These are phyloP conservation scores for Plasmodium billcollinsi DNA, from an alignment of 169 alveolate species.

Conservation along the genomic window DNA sequence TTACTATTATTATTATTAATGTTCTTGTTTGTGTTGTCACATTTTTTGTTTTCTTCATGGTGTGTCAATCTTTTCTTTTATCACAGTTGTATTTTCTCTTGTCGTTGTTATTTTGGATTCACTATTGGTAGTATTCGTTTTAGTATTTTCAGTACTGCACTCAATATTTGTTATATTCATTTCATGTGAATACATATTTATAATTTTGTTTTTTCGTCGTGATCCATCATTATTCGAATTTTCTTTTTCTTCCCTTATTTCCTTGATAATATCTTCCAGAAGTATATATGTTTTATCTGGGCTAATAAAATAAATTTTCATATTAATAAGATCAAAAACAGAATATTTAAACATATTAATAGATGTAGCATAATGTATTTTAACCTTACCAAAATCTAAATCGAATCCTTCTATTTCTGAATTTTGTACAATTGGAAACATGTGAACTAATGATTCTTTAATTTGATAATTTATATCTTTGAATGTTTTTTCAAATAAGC, in stretches of 20 bases:
- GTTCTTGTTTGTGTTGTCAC: too few species aligned
- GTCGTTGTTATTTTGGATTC: background rate
- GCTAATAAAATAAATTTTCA: conserved; percentile 45
- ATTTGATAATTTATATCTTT: conserved; percentile 46
- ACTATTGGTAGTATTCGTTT: background rate
- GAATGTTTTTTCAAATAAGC: conserved; percentile 21
- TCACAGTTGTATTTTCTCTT: background rate
- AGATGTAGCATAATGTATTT: conserved; percentile 30
- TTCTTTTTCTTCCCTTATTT: conserved; percentile 25
- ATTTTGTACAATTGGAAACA: conserved; percentile 15
- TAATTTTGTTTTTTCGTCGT: background rate
- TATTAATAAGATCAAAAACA: conserved; percentile 39
- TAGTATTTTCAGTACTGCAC: background rate
- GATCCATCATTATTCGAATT: background rate
- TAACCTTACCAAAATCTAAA: conserved; percentile 54
- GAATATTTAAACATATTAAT: conserved; percentile 55
- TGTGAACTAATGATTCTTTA: conserved; percentile 28
- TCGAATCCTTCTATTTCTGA: conserved; percentile 39
- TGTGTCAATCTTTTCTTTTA: too few species aligned
- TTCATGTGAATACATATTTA: background rate
- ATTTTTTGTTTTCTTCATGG: too few species aligned
- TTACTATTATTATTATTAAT: too few species aligned
- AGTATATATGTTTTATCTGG: conserved; percentile 50
- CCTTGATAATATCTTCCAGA: conserved; percentile 39
- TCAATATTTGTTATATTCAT: background rate